A percentile compares a stretch with the other conserved stretches of the same genome.
Evolutionary conservation across 1,284 basidiomycete genomes (phyloP).

Genomic region (Marasmius oreades): DNA sequence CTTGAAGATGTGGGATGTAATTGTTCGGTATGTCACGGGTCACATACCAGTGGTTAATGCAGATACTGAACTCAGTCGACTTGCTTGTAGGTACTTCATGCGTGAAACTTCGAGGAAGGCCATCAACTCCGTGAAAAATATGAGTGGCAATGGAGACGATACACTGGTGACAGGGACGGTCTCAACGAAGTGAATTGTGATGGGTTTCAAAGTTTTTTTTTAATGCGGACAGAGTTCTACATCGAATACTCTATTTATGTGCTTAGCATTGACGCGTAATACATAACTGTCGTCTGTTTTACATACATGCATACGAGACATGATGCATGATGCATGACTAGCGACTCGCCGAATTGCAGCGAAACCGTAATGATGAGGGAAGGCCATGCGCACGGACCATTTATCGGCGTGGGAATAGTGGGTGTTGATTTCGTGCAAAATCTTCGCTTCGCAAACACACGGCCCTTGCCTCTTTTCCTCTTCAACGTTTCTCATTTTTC

Average conservation of each 20-base stretch:
- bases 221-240: too few species aligned
- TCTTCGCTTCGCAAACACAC: constrained; percentile 1
- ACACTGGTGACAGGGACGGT: too few species aligned
- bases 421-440: constrained; percentile 3
- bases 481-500: constrained; percentile 6
- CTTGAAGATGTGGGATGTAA: constrained; percentile 49
- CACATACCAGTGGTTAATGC: constrained; percentile 5
- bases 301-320: too few species aligned
- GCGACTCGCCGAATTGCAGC: neutral
- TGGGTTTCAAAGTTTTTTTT: too few species aligned
- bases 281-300: too few species aligned
- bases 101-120: constrained; percentile 21
- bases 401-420: constrained; percentile 8
- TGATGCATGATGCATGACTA: too few species aligned
- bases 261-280: too few species aligned
- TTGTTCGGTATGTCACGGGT: constrained; percentile 37
- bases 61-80: neutral
- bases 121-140: constrained; percentile 18
- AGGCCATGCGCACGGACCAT: constrained; percentile 6
- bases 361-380: neutral
- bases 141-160: neutral
- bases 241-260: too few species aligned
- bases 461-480: constrained; percentile 6
- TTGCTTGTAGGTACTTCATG: constrained; percentile 5
- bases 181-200: too few species aligned